Conservation (phyloP, 768 basidiomycete genomes). For the Gloeostereum incarnatum region DNA sequence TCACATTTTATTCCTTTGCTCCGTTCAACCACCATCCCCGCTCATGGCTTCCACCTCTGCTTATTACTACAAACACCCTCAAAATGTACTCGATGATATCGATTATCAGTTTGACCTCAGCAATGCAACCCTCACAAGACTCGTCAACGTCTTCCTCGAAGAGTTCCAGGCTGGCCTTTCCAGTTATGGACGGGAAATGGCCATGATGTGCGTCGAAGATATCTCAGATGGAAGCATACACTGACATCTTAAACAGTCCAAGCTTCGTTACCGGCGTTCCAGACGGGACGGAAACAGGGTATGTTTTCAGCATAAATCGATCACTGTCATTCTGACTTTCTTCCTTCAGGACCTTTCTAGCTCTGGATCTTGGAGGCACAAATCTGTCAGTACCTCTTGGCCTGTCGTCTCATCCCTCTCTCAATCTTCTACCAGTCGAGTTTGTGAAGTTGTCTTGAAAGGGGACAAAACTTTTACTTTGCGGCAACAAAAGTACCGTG, state of each 20-base stretch:
- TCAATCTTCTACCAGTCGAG: conserved; percentile 50
- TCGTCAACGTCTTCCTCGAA: conserved; percentile 71
- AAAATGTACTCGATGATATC: conserved; percentile 52
- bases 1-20: too few species aligned
- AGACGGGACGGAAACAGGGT: conserved; percentile 92
- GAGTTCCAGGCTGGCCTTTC: conserved; percentile 73
- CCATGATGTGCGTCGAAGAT: conserved; percentile 70
- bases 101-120: conserved; percentile 65
- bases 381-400: conserved; percentile 45
- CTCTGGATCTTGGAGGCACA: conserved; percentile 94
- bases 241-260: conserved; percentile 42
- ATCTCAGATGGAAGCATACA: background rate
- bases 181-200: conserved; percentile 72
- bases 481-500: conserved; percentile 94
- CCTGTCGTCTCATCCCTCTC: conserved; percentile 2
- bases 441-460: conserved; percentile 87
- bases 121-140: conserved; percentile 49
- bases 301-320: conserved; percentile 14
- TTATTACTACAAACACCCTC: conserved; percentile 28
- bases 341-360: conserved; percentile 75
- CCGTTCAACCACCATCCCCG: conserved; percentile 15
- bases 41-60: conserved; percentile 36
- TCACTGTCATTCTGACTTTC: conserved; percentile 1
- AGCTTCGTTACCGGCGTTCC: conserved; percentile 95
- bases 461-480: conserved; percentile 86